These are phyloP conservation scores for Endoconidiophora polonica DNA, from an alignment of 2,329 filamentous ascomycete genomes.

Conservation along the genomic window DNA sequence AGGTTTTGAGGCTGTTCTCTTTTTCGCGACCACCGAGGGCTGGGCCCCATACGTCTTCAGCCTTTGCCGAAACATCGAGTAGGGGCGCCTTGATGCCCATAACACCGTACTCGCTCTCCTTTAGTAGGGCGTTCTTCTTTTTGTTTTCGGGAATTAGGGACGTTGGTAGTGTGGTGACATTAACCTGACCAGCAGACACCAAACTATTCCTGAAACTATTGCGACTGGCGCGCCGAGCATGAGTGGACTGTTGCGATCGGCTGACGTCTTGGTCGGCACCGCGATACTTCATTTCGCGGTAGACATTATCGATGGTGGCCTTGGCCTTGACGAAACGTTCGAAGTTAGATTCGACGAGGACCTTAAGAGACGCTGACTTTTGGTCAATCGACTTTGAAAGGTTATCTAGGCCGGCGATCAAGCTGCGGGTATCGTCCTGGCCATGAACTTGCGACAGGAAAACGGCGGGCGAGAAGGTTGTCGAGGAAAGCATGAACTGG, in stretches of 20 bases:
- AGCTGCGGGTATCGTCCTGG: slow-evolving; percentile 62
- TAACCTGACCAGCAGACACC: slow-evolving; percentile 22
- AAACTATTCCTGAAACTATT: slow-evolving; percentile 14
- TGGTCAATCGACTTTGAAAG: slow-evolving; percentile 88
- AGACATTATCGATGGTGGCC: slow-evolving; percentile 95
- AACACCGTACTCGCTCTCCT: slow-evolving; percentile 84
- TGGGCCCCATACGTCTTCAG: slow-evolving; percentile 94
- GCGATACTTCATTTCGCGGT: slow-evolving; percentile 84
- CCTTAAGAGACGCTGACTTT: slow-evolving; percentile 91
- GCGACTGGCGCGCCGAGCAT: slow-evolving; percentile 11
- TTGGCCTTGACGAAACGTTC: slow-evolving; percentile 96
- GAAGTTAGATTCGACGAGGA: slow-evolving; percentile 93
- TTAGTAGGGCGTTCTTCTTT: slow-evolving; percentile 78
- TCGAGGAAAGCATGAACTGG: slow-evolving; percentile 87
- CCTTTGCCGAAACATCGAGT: slow-evolving; percentile 79
- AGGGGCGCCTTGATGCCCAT: slow-evolving; percentile 76
- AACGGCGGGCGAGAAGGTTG: slow-evolving; percentile 78
- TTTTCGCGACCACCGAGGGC: slow-evolving; percentile 81
- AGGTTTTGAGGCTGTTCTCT: slow-evolving; percentile 68
- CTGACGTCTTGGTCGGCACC: slow-evolving; percentile 43
- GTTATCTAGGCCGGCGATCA: slow-evolving; percentile 68
- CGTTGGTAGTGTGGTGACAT: slow-evolving; percentile 13
- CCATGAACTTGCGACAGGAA: slow-evolving; percentile 89
- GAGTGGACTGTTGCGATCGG: slow-evolving; percentile 45
- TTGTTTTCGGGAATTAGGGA: slow-evolving; percentile 34